Evolutionary conservation across 1,139 yeast species (phyloP).

Genomic region (Kluyveromyces sp.): DNA sequence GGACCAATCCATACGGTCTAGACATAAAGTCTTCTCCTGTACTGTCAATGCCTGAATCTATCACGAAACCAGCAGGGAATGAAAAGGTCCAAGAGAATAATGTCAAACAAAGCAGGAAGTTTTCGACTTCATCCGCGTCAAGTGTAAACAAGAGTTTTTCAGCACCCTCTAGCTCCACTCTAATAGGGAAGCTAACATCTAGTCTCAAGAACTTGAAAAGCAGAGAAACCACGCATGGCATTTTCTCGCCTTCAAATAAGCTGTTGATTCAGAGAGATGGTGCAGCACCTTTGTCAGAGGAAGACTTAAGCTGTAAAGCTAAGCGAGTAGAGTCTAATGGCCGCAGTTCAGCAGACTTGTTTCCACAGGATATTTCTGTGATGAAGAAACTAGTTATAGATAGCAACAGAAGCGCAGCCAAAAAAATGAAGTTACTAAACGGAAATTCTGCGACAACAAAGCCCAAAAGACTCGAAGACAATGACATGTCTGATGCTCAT

Average conservation of each 20-base stretch:
- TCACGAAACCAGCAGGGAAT: slow-evolving; percentile 28
- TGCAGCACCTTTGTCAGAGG: neutral
- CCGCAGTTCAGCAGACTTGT: slow-evolving; percentile 3
- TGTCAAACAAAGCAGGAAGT: slow-evolving; percentile 8
- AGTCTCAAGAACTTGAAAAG: slow-evolving; percentile 26
- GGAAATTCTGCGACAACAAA: slow-evolving; percentile 30
- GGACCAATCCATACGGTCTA: slow-evolving; percentile 29
- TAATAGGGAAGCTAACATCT: slow-evolving; percentile 33
- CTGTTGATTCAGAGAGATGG: slow-evolving; percentile 15
- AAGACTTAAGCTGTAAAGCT: neutral
- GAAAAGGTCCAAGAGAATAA: slow-evolving; percentile 8
- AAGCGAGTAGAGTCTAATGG: neutral
- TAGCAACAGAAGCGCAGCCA: slow-evolving; percentile 35
- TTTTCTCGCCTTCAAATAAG: slow-evolving; percentile 33
- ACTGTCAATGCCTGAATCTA: slow-evolving; percentile 35
- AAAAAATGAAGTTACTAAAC: slow-evolving; percentile 33
- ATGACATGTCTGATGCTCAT: slow-evolving; percentile 3
- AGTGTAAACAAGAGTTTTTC: slow-evolving; percentile 3
- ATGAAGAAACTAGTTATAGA: slow-evolving; percentile 34
- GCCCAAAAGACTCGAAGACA: slow-evolving; percentile 21
- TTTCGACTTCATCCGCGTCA: neutral
- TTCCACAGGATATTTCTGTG: slow-evolving; percentile 17
- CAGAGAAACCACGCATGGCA: slow-evolving; percentile 31
- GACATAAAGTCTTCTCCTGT: slow-evolving; percentile 23
- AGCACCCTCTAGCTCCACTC: slow-evolving; percentile 24